Evolutionary conservation across 495 filamentous ascomycete species (phyloP), one percentile per base, ranked within the genome.

Genomic region (Neurospora sp.): DNA sequence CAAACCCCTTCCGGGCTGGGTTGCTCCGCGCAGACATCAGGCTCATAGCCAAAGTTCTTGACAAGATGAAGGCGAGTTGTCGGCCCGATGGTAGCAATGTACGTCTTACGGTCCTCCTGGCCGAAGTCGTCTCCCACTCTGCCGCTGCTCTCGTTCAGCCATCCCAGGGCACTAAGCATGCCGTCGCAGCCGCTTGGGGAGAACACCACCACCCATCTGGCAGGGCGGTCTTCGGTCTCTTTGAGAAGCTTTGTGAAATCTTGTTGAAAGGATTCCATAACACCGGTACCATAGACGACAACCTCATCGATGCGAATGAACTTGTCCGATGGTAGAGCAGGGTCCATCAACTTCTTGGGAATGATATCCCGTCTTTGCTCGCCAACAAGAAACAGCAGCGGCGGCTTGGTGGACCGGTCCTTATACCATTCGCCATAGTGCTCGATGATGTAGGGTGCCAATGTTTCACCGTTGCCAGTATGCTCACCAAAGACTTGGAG

Each of bases 201-300:
- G 76, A 99, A 99, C 9, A 98, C 91, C 14, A 97, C 92, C 2
- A 94, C 89, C 94, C 96, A 98, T 75, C 91, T 85, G 40, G 71
- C 75, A 39, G 76, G 71, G 9, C 76, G 77, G 44, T 78, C 80
- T 20, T 77, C 71, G 14, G 82, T 89, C 68, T 81, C 74, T n/a
- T 74, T 59, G 39, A 88, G 82, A 11, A 84, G 77, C 10, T 71
- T 72, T 20, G 74, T 77, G 75, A 97, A 97, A 71, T 91, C 84
- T 1, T 83, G 76, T 71, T 88, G 85, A 76, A 98, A 98, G 12
- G 86, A 88, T 38, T 85, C 86, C 87, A 92, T 91, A 46, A 94
- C 92, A 0, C 88, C 88, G 5, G 95, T 97, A 73, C 93, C 91
- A 78, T 99, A 99, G 16, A 97, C 88, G 0, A 93, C 89, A 6